Base-by-base conservation (phyloP, 2,329 filamentous ascomycete genomes). In the Myriosclerotinia scirpicola region DNA sequence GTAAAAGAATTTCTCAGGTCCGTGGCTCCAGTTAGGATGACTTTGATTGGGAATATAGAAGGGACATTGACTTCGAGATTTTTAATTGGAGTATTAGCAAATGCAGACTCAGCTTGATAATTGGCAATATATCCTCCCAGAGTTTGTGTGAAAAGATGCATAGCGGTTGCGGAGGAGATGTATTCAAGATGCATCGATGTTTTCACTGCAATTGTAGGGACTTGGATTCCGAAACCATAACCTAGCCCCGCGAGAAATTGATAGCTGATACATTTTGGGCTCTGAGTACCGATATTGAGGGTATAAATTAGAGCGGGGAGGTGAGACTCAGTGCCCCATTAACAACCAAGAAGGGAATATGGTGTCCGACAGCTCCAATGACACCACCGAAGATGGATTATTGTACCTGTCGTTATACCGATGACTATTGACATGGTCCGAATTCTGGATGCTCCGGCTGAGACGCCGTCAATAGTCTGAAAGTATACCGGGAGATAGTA, bases 401-500 rank as follows among this genome's bases (percentile, higher is more conserved):
- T 40, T 12, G 54, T 55, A 6, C 36, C 12, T 15, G 14, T 55
- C 34, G 3, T 40, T 11, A 40, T 40, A 22, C n/a, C n/a, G 36
- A 54, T 22, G 14, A 79, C 77, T 2, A 76, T 69, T 2, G 80
- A 77, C 38, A 81, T 71, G 48, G 76, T 76, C 58, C 72, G 70
- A 11, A 80, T 72, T 9, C 78, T 79, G 0, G 75, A 77, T 59
- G 69, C 59, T 5, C 73, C 73, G 0, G 78, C 74, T 52, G 67
- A 72, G 64, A 74, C 72, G 38, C 74, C 75, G 63, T 76, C 76
- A 82, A 82, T 76, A 54, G 77, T 76, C 74, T 83, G 79, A 72
- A 84, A 81, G 76, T 80, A 83, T 66, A 82, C 75, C 5, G 81
- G 80, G 34, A 65, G 38, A 44, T 38, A 53, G n/a, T 34, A 82